Evolutionary conservation across 139 green algal genomes (phyloP).

Genomic region (Ettlia oleoabundans): DNA sequence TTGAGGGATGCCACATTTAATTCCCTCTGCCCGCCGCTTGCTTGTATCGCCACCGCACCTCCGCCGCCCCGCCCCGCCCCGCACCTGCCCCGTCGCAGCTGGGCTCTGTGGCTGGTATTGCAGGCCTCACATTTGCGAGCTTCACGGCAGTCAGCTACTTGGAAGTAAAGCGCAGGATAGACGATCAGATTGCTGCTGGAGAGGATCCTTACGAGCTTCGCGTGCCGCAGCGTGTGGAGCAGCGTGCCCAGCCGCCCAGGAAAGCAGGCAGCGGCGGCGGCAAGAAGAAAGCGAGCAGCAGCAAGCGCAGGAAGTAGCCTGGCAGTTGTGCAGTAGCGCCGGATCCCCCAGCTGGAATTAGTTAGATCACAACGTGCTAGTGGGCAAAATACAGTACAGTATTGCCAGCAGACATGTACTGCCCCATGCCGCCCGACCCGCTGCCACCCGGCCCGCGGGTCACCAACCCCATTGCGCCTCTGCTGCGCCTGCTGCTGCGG

Average conservation of each 20-base stretch:
- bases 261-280: background rate
- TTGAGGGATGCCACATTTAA: background rate
- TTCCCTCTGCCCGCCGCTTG: no score
- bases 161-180: slow-evolving; percentile 31
- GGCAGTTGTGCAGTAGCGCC: background rate
- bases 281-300: slow-evolving; percentile 24
- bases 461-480: background rate
- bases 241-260: background rate
- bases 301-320: slow-evolving; percentile 19
- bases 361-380: no score
- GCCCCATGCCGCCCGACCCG: background rate
- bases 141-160: slow-evolving; percentile 23
- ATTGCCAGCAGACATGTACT: slow-evolving; percentile 1
- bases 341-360: no score
- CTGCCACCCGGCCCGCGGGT: slow-evolving; percentile 6
- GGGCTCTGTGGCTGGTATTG: slow-evolving; percentile 27
- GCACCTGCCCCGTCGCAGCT: background rate
- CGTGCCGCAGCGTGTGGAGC: background rate
- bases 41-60: background rate
- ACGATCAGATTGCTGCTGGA: slow-evolving; percentile 19
- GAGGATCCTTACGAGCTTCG: slow-evolving; percentile 37
- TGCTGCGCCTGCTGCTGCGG: slow-evolving; percentile 36
- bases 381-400: background rate
- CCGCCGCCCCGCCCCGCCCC: background rate
- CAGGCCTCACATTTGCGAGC: slow-evolving; percentile 12